Conservation (phyloP, 352 stramenopile genomes). For the Phytophthora constricta region DNA sequence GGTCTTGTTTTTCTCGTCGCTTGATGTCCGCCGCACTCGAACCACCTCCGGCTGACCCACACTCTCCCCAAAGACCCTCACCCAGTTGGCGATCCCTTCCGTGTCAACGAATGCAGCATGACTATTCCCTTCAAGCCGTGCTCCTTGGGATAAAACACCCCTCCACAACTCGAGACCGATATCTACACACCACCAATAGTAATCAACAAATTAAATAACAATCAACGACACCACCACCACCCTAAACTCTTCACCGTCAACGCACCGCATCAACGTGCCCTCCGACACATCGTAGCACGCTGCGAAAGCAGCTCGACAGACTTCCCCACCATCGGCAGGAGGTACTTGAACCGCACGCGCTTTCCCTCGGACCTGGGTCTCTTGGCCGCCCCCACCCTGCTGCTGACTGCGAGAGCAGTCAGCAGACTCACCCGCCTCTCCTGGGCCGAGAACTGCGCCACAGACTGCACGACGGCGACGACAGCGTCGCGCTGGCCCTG, state of each 20-base stretch:
- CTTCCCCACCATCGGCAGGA: not conserved
- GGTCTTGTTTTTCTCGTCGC: not conserved
- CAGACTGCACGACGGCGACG: not conserved
- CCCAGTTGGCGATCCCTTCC: not conserved
- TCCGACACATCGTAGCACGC: not conserved
- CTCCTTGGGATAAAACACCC: slow-evolving; percentile 1
- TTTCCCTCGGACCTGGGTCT: not conserved
- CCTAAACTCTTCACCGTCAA: too few relatives aligned
- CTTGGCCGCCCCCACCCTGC: not conserved
- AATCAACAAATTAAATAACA: too few relatives aligned
- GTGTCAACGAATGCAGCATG: not conserved
- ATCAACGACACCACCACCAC: too few relatives aligned
- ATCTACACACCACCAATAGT: not conserved
- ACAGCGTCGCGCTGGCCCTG: not conserved
- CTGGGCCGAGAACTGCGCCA: not conserved
- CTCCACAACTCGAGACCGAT: slow-evolving; percentile 1
- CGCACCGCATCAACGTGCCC: not conserved
- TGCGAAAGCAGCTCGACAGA: not conserved
- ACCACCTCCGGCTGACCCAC: not conserved
- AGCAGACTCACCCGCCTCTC: not conserved
- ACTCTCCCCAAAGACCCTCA: not conserved
- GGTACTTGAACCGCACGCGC: not conserved
- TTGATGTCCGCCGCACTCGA: not conserved
- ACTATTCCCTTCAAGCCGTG: not conserved
- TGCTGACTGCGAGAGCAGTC: not conserved